Evolutionary conservation across 345 rosid species (phyloP), one percentile per base, ranked within the genome.

Genomic region (Heritiera fomes): DNA sequence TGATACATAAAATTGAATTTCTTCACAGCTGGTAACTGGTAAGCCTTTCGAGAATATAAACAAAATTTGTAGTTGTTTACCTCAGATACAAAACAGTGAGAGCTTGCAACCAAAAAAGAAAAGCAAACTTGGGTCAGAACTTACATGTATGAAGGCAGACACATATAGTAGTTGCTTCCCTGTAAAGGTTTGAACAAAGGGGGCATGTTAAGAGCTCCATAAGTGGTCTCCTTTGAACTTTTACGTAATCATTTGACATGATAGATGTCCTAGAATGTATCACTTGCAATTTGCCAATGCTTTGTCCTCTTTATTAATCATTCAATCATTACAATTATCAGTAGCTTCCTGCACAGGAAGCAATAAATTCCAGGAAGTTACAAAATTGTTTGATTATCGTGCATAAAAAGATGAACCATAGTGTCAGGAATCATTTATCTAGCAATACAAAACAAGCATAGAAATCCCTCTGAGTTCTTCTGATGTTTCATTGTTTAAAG

Each of bases 81-180:
- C 66, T n/a, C 18, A 12, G 67, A 62, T 60, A 60, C 1, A 2
- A 66, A 66, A 41, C 1, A 66, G 28, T 8, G 14, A 18, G 49
- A 40, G 13, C 8, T 15, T 47, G 8, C n/a, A 47, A 47, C 43
- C n/a, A 6, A 18, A 9, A 15, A n/a, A 18, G 40, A 49, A 70
- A 67, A 23, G 11, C 73, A 23, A 47, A 14, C 6, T 7, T 3
- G 52, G 9, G 32, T 9, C 5, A 34, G 53, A 17, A 72, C 76
- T 72, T 38, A 72, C 76, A 72, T 53, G 76, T 34, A 55, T 72
- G 76, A 10, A 72, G 76, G 63, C 76, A 72, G 10, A 53, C 28
- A 34, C 76, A 72, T 18, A 72, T 34, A 18, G 76, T 72, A 18
- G 49, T 72, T 72, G 76, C 76, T 72, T 72, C 76, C 45, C 47